Base-by-base conservation (phyloP, 1,284 basidiomycete species). In the Lentinula novae-zelandiae region DNA sequence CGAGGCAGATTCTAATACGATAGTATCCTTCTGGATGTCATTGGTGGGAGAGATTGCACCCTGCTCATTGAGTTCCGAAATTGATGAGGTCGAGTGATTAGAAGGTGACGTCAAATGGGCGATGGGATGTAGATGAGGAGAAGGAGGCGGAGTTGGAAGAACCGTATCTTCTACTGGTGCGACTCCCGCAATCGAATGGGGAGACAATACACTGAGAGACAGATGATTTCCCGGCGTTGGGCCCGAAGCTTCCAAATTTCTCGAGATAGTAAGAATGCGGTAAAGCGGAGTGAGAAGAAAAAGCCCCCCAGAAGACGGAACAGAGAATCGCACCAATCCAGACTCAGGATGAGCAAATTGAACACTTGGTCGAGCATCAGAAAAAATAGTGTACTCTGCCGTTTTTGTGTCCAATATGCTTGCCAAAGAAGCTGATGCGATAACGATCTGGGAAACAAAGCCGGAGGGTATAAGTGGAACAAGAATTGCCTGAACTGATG, bases 91-190 rank as follows among this genome's bases (percentile, higher is more conserved):
- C 17, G 51, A 57, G 9, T 44, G n/a, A 34, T 52, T 15, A 15
- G 17, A 39, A 31, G 12, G 17, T n/a, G 42, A 27, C 34, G 64
- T 42, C 20, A 66, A 34, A 52, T 61, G 63, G 13, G 65, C 60
- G 34, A 65, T 63, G 13, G 69, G 64, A 20, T 53, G 52, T 20
- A 69, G 58, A 39, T 66, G 64, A 4, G 74, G 75, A 27, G 74
- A 75, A 12, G 68, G 68, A 17, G 75, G 74, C 12, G 75, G 74
- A 20, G 74, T 75, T 34, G 73, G 75, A 9, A 75, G 64, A 42
- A 52, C 40, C 15, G 63, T 58, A 12, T 63, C 59, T 36, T 44
- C 15, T 9, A 58, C 34, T 39, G 53, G 15, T 8, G 13, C 57
- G 38, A 57, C 36, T n/a, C 58, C 33, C n/a, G 58, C 63, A 42